phyloP scores from a whole-genome alignment of 495 filamentous ascomycete species.

The Acidomyces sp. region DNA sequence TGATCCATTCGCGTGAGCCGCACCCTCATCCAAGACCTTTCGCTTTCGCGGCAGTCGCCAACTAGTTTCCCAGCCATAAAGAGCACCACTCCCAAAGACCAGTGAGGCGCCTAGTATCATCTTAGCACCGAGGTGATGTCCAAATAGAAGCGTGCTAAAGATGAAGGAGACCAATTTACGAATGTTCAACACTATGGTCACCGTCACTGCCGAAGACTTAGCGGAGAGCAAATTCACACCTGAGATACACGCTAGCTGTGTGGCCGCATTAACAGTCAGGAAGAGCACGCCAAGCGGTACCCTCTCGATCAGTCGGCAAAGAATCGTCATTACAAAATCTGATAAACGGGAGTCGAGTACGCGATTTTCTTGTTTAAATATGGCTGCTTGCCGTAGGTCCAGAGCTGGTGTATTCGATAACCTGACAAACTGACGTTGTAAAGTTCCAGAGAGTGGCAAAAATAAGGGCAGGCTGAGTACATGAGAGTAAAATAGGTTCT shows the following conservation, averaged over 20 bases:
- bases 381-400: not conserved
- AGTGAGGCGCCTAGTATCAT: conserved; percentile 69
- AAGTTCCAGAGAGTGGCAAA: conserved; percentile 34
- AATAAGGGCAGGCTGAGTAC: conserved; percentile 61
- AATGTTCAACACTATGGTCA: conserved; percentile 91
- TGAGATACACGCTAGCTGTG: conserved; percentile 87
- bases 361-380: not conserved
- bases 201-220: conserved; percentile 76
- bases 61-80: conserved; percentile 67
- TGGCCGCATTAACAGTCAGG: conserved; percentile 67
- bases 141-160: conserved; percentile 85
- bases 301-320: not conserved
- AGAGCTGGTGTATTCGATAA: conserved; percentile 38
- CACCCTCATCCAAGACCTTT: conserved; percentile 1
- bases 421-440: conserved; percentile 37
- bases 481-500: conserved; percentile 92
- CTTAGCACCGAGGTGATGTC: conserved; percentile 59
- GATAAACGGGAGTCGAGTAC: not conserved
- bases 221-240: conserved; percentile 86
- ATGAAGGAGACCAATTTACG: conserved; percentile 86
- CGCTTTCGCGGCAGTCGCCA: conserved; percentile 20
- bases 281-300: conserved; percentile 61
- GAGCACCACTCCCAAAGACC: conserved; percentile 74
- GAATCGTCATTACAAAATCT: not conserved
- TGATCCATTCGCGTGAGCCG: conserved; percentile 2